Conservation (phyloP, 73 alveolate genomes). For the Tetrahymena thermophila region DNA sequence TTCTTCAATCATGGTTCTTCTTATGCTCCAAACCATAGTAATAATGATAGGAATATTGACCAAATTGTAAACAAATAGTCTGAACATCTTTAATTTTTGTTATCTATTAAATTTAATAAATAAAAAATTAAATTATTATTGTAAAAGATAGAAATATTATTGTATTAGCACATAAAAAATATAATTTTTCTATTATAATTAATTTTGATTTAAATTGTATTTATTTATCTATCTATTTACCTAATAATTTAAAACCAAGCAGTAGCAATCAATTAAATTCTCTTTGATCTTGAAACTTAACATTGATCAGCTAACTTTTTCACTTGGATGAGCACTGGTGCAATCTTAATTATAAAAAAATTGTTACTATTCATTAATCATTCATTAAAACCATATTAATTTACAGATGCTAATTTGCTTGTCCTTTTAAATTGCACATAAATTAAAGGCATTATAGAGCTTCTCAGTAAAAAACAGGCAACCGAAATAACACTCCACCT, state of each 20-base stretch:
- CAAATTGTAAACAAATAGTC: slow-evolving; percentile 29
- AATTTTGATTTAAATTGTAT: too few species aligned
- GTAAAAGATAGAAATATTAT: too few species aligned
- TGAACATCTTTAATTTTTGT: slow-evolving; percentile 30
- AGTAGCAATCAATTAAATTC: slow-evolving; percentile 9
- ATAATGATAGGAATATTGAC: slow-evolving; percentile 25
- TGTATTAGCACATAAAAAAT: too few species aligned
- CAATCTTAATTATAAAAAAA: neutral
- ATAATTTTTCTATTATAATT: too few species aligned
- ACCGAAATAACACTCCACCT: slow-evolving; percentile 12
- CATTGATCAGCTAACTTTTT: neutral
- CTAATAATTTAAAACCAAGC: neutral
- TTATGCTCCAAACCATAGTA: slow-evolving; percentile 41
- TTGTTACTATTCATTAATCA: neutral
- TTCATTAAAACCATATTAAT: neutral
- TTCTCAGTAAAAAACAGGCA: slow-evolving; percentile 25
- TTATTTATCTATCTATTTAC: neutral
- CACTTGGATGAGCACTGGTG: neutral
- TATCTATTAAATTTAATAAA: slow-evolving; percentile 1
- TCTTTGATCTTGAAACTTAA: neutral
- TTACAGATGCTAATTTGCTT: slow-evolving; percentile 36
- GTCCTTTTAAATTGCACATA: slow-evolving; percentile 36
- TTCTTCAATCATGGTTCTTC: slow-evolving; percentile 40
- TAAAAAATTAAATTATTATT: too few species aligned
- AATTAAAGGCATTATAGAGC: slow-evolving; percentile 24